Percentiles rank a stretch among this genome's conserved stretches.
These are phyloP conservation scores for Nannochloropsis oceanica DNA, from an alignment of 108 stramenopile species.

Conservation along the genomic window DNA sequence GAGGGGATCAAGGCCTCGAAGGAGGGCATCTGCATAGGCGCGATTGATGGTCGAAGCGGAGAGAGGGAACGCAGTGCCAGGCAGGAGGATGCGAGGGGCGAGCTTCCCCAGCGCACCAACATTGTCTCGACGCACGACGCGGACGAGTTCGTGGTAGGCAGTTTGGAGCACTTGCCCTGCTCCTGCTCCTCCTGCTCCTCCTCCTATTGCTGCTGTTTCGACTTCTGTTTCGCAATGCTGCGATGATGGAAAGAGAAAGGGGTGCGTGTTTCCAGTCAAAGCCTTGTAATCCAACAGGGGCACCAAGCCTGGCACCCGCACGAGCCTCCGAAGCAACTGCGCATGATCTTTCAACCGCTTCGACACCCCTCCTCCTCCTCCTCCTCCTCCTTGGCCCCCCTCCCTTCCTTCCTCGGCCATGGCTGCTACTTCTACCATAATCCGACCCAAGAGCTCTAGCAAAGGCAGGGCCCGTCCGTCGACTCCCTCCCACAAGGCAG, in stretches of 20 bases:
- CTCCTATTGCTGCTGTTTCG: neutral
- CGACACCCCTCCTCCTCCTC: neutral
- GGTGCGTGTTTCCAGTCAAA: neutral
- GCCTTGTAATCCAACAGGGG: neutral
- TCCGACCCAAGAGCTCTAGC: neutral
- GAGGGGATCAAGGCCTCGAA: neutral
- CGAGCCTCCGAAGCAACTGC: neutral
- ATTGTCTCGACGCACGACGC: neutral
- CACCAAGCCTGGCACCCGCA: neutral
- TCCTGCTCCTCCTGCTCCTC: neutral
- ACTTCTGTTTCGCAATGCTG: neutral
- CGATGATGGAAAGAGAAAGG: neutral
- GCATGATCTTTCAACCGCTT: neutral
- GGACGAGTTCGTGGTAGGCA: neutral
- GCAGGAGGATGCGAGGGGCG: neutral
- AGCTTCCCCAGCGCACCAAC: neutral
- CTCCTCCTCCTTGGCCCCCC: neutral
- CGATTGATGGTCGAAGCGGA: neutral
- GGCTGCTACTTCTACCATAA: neutral
- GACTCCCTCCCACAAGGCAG: neutral
- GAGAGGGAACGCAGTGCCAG: neutral
- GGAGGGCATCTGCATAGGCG: neutral
- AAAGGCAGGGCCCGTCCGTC: neutral
- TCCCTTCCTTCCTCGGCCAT: neutral
- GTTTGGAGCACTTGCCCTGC: neutral